Evolutionary conservation across 192 early-diverging fungal species (phyloP).

Genomic region (Piromyces finnis): DNA sequence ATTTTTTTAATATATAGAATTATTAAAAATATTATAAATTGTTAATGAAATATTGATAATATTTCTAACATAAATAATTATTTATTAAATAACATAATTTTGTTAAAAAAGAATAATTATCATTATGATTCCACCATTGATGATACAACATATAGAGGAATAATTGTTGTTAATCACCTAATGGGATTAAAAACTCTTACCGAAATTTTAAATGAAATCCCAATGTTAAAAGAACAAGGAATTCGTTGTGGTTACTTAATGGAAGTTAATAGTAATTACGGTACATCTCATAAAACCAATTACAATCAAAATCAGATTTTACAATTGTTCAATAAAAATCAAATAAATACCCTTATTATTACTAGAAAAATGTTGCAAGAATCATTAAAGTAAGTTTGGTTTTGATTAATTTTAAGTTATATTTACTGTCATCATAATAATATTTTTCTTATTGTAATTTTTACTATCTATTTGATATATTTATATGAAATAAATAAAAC

Average conservation of each 20-base stretch:
- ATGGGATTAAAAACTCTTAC: not conserved
- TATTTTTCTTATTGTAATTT: too few species aligned
- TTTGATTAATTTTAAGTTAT: too few species aligned
- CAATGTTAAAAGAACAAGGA: not conserved
- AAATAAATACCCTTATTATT: not conserved
- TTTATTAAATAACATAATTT: too few species aligned
- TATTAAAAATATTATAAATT: too few species aligned
- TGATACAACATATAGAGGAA: not conserved
- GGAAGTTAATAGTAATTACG: not conserved
- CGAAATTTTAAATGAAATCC: not conserved
- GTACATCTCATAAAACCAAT: not conserved
- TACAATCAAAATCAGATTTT: not conserved
- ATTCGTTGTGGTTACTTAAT: not conserved
- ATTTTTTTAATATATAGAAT: too few species aligned
- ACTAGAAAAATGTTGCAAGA: not conserved
- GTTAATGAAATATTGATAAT: too few species aligned
- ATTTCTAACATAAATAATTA: too few species aligned
- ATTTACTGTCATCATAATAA: too few species aligned
- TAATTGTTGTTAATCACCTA: not conserved
- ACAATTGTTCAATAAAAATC: not conserved
- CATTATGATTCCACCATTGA: not conserved
- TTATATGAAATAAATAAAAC: too few species aligned
- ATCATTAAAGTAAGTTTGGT: not conserved
- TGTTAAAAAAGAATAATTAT: not conserved
- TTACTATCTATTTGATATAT: too few species aligned